These are phyloP conservation scores for Breynia disticha DNA, from an alignment of 441 rosid genomes.

Conservation along the genomic window DNA sequence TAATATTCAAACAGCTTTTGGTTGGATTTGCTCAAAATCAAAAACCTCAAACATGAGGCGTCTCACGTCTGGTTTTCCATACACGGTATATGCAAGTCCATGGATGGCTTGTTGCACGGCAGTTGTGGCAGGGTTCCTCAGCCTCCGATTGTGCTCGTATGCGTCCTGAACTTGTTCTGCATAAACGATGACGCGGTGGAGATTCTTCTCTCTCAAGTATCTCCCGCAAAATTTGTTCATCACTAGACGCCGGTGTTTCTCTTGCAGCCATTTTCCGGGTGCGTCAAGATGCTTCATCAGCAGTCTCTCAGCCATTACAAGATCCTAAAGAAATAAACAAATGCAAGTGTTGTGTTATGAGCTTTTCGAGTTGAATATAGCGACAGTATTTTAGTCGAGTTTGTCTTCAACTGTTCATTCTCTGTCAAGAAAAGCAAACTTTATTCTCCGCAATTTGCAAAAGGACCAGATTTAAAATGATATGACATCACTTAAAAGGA, in stretches of 20 bases:
- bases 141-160: constrained; percentile 68
- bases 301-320: constrained; percentile 84
- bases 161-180: constrained; percentile 73
- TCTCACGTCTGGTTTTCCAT: constrained; percentile 80
- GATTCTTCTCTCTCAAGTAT: constrained; percentile 67
- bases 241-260: constrained; percentile 68
- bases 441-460: background rate
- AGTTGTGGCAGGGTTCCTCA: constrained; percentile 70
- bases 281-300: constrained; percentile 93
- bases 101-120: constrained; percentile 87
- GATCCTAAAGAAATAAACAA: constrained; percentile 35
- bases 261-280: constrained; percentile 81
- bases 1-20: constrained; percentile 52
- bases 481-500: background rate
- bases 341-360: background rate
- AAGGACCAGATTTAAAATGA: background rate
- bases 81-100: constrained; percentile 67
- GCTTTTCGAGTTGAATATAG: no score
- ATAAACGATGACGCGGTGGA: constrained; percentile 50
- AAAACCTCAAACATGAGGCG: constrained; percentile 91
- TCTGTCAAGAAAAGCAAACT: no score
- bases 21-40: constrained; percentile 88
- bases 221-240: constrained; percentile 92
- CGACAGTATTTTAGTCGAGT: no score
- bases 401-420: background rate